A percentile compares a stretch with the other conserved stretches of the same genome.
These are phyloP conservation scores for Ogataea dorogensis DNA, from an alignment of 805 yeast genomes.

Conservation along the genomic window DNA sequence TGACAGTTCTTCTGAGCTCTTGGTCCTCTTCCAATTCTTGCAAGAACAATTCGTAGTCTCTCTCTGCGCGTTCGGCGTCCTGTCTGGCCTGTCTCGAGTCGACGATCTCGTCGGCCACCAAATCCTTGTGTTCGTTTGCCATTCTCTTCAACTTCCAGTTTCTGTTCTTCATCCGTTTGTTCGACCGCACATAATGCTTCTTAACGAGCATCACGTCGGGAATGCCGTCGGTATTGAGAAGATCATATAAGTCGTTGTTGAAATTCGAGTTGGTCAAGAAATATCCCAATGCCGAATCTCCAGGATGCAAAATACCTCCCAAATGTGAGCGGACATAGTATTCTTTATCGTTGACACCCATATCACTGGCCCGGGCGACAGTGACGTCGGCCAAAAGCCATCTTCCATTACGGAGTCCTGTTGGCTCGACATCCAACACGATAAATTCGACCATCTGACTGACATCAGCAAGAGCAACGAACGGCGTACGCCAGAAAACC, in stretches of 20 bases:
- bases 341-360: conserved; percentile 82
- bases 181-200: conserved; percentile 82
- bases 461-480: conserved; percentile 71
- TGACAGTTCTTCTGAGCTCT: conserved; percentile 87
- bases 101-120: conserved; percentile 59
- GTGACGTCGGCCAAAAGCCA: conserved; percentile 86
- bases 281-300: conserved; percentile 93
- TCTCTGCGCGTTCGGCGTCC: conserved; percentile 88
- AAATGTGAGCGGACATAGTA: conserved; percentile 86
- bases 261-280: conserved; percentile 81
- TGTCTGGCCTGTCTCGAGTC: conserved; percentile 74
- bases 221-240: conserved; percentile 55
- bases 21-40: conserved; percentile 97
- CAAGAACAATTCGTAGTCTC: conserved; percentile 91
- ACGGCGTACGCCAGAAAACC: conserved; percentile 81
- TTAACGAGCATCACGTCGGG: conserved; percentile 89
- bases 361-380: conserved; percentile 82
- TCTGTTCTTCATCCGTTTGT: conserved; percentile 72
- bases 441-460: conserved; percentile 81
- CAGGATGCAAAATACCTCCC: conserved; percentile 94
- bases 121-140: conserved; percentile 93
- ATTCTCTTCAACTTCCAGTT: conserved; percentile 93
- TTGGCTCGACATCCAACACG: conserved; percentile 91
- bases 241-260: conserved; percentile 83
- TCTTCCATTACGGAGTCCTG: conserved; percentile 75